These are phyloP conservation scores for Anastatica hierochuntica DNA, from an alignment of 345 rosid genomes.

Conservation along the genomic window DNA sequence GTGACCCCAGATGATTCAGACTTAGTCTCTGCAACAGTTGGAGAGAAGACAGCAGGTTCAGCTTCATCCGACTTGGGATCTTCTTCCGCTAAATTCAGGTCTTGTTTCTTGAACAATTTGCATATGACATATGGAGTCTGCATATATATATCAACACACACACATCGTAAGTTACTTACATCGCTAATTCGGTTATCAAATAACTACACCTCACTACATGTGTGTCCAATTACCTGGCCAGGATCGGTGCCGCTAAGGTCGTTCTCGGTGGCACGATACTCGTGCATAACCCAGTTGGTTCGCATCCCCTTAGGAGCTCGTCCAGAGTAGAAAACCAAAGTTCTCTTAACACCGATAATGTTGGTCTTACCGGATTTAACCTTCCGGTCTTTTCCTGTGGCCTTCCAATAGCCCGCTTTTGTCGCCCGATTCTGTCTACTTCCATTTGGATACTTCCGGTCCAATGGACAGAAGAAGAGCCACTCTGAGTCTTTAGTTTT, in stretches of 20 bases:
- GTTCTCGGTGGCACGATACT: constrained; percentile 60
- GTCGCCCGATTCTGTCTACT: constrained; percentile 80
- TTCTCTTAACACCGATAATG: constrained; percentile 81
- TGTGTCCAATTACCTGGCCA: constrained; percentile 53
- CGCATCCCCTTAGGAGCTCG: constrained; percentile 72
- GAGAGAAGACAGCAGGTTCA: constrained; percentile 31
- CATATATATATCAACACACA: constrained; percentile 20
- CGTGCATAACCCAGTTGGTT: constrained; percentile 90
- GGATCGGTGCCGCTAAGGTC: constrained; percentile 71
- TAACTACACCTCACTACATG: neutral
- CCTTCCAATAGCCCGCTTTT: constrained; percentile 77
- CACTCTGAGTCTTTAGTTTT: constrained; percentile 60
- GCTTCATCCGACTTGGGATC: constrained; percentile 29
- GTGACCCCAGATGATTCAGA: constrained; percentile 19
- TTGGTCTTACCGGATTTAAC: constrained; percentile 32
- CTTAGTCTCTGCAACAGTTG: constrained; percentile 17
- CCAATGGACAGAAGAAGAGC: constrained; percentile 94
- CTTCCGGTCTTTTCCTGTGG: constrained; percentile 80
- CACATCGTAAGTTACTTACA: constrained; percentile 3
- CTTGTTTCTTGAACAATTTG: constrained; percentile 65
- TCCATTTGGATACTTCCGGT: constrained; percentile 84
- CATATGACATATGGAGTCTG: constrained; percentile 61
- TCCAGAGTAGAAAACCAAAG: constrained; percentile 77
- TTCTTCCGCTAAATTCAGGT: constrained; percentile 20
- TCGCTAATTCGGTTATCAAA: neutral